Percentiles rank a stretch among this genome's conserved stretches.
These are phyloP conservation scores for Ophiocordyceps robertsii DNA, from an alignment of 2,329 filamentous ascomycete genomes.

Conservation along the genomic window DNA sequence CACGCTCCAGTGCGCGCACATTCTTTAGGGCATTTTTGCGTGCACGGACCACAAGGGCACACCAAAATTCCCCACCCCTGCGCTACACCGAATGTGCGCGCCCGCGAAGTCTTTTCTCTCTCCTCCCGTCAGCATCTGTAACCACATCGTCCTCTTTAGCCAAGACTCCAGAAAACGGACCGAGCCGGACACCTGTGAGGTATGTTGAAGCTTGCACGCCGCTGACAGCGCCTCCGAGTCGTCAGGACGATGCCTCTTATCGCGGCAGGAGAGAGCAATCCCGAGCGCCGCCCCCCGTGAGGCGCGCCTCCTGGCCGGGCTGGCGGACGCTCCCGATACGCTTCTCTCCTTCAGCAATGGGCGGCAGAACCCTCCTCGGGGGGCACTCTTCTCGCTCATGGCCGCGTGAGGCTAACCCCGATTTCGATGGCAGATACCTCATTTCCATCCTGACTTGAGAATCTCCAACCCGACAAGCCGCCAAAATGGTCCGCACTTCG, in stretches of 20 bases:
- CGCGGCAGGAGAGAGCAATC: conserved; percentile 53
- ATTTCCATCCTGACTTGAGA: conserved; percentile 59
- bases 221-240: conserved; percentile 17
- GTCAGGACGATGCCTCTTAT: conserved; percentile 29
- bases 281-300: conserved; percentile 15
- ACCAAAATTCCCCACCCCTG: conserved; percentile 6
- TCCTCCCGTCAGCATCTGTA: neutral
- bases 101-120: conserved; percentile 5
- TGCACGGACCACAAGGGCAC: conserved; percentile 29
- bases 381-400: conserved; percentile 59
- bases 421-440: conserved; percentile 46
- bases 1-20: conserved; percentile 16
- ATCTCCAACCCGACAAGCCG: conserved; percentile 52
- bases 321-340: conserved; percentile 34
- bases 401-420: conserved; percentile 49
- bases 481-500: conserved; percentile 97
- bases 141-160: neutral
- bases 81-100: neutral
- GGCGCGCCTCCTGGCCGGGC: conserved; percentile 2
- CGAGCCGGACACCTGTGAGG: conserved; percentile 17
- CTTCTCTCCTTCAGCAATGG: conserved; percentile 50
- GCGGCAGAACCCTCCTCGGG: conserved; percentile 58
- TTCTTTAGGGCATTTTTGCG: conserved; percentile 28
- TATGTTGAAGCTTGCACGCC: conserved; percentile 22
- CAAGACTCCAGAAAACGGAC: neutral